phyloP scores from a whole-genome alignment of 495 filamentous ascomycete genomes.

The Terfezia claveryi region DNA sequence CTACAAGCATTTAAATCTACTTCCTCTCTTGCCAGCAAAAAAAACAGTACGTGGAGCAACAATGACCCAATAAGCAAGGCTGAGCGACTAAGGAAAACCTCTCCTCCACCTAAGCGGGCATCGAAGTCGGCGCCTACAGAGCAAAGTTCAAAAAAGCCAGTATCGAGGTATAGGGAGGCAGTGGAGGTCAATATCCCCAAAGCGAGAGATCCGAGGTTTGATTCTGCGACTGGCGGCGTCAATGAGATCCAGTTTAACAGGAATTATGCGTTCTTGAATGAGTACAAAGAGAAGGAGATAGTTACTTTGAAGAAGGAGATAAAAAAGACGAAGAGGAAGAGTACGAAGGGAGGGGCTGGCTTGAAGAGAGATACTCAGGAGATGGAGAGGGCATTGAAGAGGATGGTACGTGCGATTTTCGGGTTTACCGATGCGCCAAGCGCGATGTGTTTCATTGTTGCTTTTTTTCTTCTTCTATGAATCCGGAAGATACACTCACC shows the following conservation, averaged over 20 bases:
- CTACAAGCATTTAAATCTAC: conserved; percentile 6
- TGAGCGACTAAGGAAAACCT: conserved; percentile 13
- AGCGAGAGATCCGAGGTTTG: conserved; percentile 74
- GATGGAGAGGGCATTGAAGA: conserved; percentile 39
- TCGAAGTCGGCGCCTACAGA: conserved; percentile 77
- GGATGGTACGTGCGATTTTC: conserved; percentile 16
- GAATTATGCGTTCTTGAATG: conserved; percentile 68
- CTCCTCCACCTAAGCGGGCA: conserved; percentile 27
- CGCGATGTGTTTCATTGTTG: no score
- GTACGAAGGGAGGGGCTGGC: conserved; percentile 13
- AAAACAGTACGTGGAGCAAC: conserved; percentile 14
- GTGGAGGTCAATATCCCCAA: conserved; percentile 32
- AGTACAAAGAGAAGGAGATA: conserved; percentile 62
- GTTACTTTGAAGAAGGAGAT: conserved; percentile 42
- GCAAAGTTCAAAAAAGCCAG: conserved; percentile 56
- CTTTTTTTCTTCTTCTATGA: no score
- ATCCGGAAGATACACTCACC: no score
- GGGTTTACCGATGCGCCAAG: conserved; percentile 3
- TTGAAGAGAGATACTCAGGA: conserved; percentile 45
- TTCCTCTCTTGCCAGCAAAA: conserved; percentile 5
- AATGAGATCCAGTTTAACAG: conserved; percentile 35
- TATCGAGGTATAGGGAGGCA: conserved; percentile 55
- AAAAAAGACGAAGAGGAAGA: conserved; percentile 39
- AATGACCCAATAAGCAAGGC: conserved; percentile 13
- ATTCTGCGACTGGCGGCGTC: conserved; percentile 30